Base-by-base conservation (phyloP, 495 filamentous ascomycete genomes). In the Aspergillus hancockii region DNA sequence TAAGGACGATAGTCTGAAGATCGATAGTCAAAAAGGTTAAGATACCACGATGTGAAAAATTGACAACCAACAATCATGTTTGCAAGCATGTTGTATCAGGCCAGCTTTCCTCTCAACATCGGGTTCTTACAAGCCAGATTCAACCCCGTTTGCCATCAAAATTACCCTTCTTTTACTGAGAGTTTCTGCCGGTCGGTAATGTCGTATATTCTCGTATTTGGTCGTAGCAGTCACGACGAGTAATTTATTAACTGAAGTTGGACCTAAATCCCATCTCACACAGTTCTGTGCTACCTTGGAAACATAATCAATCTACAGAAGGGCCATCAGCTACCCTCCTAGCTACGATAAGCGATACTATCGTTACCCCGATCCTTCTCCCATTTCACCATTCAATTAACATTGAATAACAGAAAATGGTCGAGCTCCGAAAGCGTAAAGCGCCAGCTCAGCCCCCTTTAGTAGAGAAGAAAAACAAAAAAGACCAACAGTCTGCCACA, bases 401-500 rank as follows among this genome's bases (percentile, higher is more conserved):
- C 50, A 12, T 45, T 13, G 21, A 23, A 36, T 22, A 32, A 28
- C 45, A 43, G 21, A 66, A 25, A n/a, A 83, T 83, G 80, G 77
- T 81, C 57, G 88, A 91, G 76, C 79, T 91, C 40, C 83, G 89
- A 71, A 92, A 92, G 78, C 86, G 89, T 78, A 90, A 90, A 74
- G 83, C 87, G 53, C 79, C 82, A 46, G 67, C 72, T 49, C 79
- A 81, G 57, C 80, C 84, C 28, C 77, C 79, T 43, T 74, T 81
- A 54, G 70, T 79, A 28, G 78, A 81, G 22, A 88, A 85, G 63
- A 84, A 79, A 73, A 78, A 75, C 66, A 81, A 72, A 55, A 76
- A 75, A 53, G 65, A 52, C 65, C 71, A 68, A 58, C 65, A 69
- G 45, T 59, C 77, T 53, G 82, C 83, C 79, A 79, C 67, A 71